Conservation (phyloP, 1,284 basidiomycete species). For the Heterobasidion parviporum region DNA sequence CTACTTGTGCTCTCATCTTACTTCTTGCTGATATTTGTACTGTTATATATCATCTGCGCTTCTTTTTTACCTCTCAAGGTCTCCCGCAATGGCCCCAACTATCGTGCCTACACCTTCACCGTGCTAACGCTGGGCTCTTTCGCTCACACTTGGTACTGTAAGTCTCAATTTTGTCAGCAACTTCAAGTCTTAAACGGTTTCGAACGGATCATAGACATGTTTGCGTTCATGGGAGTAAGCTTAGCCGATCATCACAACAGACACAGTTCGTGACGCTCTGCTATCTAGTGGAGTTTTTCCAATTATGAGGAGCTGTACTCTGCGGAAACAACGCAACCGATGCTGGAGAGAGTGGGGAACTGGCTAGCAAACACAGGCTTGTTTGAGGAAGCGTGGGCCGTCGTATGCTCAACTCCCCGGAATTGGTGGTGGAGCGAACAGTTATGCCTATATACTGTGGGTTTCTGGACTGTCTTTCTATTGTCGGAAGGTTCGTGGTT, state of each 20-base stretch:
- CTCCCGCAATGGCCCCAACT: background rate
- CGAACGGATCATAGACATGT: slow-evolving; percentile 31
- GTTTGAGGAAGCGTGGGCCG: slow-evolving; percentile 57
- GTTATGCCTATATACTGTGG: slow-evolving; percentile 62
- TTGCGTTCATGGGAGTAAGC: slow-evolving; percentile 42
- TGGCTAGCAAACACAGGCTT: slow-evolving; percentile 58
- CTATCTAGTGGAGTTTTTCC: slow-evolving; percentile 44
- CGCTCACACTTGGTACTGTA: slow-evolving; percentile 57
- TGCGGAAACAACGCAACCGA: slow-evolving; percentile 6
- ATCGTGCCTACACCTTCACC: slow-evolving; percentile 16
- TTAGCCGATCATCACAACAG: background rate
- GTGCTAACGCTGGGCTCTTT: slow-evolving; percentile 32
- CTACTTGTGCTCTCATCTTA: slow-evolving; percentile 4
- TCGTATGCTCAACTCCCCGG: slow-evolving; percentile 34
- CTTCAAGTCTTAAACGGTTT: background rate
- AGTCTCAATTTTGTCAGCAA: slow-evolving; percentile 18
- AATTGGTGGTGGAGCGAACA: slow-evolving; percentile 77
- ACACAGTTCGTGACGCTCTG: background rate
- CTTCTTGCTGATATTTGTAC: slow-evolving; percentile 2
- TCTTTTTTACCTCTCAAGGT: background rate
- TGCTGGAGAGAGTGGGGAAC: slow-evolving; percentile 30
- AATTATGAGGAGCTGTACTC: slow-evolving; percentile 27
- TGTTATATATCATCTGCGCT: slow-evolving; percentile 3
- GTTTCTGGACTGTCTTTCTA: slow-evolving; percentile 54
- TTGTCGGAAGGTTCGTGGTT: slow-evolving; percentile 38